These are phyloP conservation scores for Scutellaria galericulata DNA, from an alignment of 257 asterid genomes.

Conservation along the genomic window DNA sequence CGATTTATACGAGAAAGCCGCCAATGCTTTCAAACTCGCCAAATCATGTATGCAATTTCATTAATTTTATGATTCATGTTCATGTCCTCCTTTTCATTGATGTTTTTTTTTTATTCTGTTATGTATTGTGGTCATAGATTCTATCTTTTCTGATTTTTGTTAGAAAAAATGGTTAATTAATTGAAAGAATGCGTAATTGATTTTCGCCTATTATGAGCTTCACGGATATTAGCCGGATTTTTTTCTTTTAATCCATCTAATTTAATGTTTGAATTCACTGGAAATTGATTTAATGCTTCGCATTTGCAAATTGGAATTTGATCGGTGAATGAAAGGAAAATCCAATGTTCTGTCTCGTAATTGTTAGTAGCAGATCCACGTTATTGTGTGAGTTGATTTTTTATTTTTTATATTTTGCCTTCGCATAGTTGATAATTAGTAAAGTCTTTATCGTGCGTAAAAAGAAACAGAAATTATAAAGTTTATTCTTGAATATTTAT, in stretches of 20 bases:
- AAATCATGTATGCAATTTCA: slow-evolving; percentile 62
- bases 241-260: slow-evolving; percentile 7
- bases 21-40: slow-evolving; percentile 87
- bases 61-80: slow-evolving; percentile 9
- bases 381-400: slow-evolving; percentile 9
- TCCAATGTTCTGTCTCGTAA: background rate
- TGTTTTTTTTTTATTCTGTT: background rate
- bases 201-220: slow-evolving; percentile 7
- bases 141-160: background rate
- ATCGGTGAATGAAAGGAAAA: background rate
- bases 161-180: background rate
- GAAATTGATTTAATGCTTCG: slow-evolving; percentile 20
- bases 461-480: background rate
- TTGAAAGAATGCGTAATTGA: slow-evolving; percentile 7
- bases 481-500: slow-evolving; percentile 15
- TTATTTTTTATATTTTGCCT: slow-evolving; percentile 9
- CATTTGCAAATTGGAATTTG: slow-evolving; percentile 24
- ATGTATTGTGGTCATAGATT: slow-evolving; percentile 17
- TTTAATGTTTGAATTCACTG: background rate
- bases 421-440: background rate
- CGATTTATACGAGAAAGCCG: slow-evolving; percentile 88
- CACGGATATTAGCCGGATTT: slow-evolving; percentile 10
- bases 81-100: slow-evolving; percentile 1
- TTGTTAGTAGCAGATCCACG: background rate
- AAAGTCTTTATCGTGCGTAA: background rate